These are phyloP conservation scores for Brassica napus DNA, from an alignment of 345 rosid genomes.

Conservation along the genomic window DNA sequence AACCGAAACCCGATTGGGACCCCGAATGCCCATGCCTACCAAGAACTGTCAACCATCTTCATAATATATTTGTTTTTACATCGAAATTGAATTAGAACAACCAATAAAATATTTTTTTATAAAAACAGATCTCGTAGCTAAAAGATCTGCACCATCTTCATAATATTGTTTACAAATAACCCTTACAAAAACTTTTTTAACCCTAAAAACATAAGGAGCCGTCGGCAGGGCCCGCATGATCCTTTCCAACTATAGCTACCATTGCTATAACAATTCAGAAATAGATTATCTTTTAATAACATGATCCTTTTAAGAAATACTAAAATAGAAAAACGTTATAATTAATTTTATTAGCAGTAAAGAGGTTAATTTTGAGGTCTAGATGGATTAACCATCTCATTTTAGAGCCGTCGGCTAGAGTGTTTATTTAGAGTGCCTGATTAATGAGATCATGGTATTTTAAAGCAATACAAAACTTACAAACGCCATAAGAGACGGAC, in stretches of 20 bases:
- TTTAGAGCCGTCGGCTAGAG: no score
- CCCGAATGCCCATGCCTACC: no score
- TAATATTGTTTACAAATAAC: not conserved
- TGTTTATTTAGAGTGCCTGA: not conserved
- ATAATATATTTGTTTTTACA: not conserved
- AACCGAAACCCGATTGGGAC: no score
- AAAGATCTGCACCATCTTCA: not conserved
- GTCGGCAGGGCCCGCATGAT: not conserved
- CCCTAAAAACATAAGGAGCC: not conserved
- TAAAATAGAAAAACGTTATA: not conserved
- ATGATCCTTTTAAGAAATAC: not conserved
- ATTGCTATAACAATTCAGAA: not conserved
- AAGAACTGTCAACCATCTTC: not conserved
- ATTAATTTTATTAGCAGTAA: no score
- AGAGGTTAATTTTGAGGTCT: no score
- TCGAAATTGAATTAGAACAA: not conserved
- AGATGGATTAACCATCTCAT: no score
- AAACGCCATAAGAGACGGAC: not conserved
- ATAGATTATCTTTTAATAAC: conserved; percentile 3
- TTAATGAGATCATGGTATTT: not conserved
- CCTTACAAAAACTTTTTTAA: not conserved
- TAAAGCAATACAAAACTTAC: conserved; percentile 20
- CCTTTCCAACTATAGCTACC: not conserved
- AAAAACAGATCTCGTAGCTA: not conserved
- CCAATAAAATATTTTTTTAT: no score